Conservation (phyloP, 805 yeast species). For the Blastobotrys terrestris region DNA sequence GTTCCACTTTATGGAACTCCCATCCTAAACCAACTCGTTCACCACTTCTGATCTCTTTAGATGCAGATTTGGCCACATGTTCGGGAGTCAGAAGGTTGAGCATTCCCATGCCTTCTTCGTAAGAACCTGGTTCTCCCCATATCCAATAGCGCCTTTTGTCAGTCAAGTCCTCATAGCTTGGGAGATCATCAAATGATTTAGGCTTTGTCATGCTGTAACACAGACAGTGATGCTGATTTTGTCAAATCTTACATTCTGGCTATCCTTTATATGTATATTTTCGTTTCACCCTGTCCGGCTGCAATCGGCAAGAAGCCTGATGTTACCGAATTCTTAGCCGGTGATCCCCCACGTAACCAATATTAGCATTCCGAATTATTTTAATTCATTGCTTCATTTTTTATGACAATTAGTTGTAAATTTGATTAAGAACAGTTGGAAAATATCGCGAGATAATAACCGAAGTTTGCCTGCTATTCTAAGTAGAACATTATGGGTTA, state of each 20-base stretch:
- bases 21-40: constrained; percentile 21
- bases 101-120: constrained; percentile 24
- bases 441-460: too few relatives aligned
- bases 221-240: too few relatives aligned
- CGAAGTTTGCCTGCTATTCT: too few relatives aligned
- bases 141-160: constrained; percentile 24
- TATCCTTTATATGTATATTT: too few relatives aligned
- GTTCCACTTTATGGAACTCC: constrained; percentile 18
- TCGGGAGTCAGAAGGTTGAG: constrained; percentile 23
- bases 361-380: too few relatives aligned
- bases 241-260: neutral
- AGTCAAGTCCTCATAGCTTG: constrained; percentile 20
- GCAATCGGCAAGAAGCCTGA: too few relatives aligned
- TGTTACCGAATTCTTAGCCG: too few relatives aligned
- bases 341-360: too few relatives aligned
- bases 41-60: constrained; percentile 19
- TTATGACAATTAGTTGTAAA: neutral
- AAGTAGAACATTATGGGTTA: too few relatives aligned
- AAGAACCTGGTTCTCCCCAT: constrained; percentile 26
- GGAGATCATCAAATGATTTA: constrained; percentile 11
- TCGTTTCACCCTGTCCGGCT: too few relatives aligned
- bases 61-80: constrained; percentile 18
- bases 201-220: neutral
- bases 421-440: too few relatives aligned
- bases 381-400: too few relatives aligned